phyloP scores from a whole-genome alignment of 371 early-diverging fungal species.

The Phascolomyces articulosus region DNA sequence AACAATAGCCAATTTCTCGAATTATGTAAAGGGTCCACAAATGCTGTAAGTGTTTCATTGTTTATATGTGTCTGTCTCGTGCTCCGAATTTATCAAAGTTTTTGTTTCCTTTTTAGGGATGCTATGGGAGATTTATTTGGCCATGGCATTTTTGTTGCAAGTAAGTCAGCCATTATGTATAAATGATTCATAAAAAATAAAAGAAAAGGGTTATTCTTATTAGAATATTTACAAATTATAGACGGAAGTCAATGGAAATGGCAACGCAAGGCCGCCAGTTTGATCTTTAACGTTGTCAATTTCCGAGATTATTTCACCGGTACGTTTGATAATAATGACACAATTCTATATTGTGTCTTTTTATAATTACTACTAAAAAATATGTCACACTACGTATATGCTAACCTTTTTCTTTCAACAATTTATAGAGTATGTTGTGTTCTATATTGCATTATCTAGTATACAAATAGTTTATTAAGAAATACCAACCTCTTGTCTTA shows the following conservation, averaged over 20 bases:
- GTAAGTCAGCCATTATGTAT: neutral
- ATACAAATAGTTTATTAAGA: too few species aligned
- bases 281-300: constrained; percentile 67
- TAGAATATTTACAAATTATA: constrained; percentile 61
- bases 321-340: too few species aligned
- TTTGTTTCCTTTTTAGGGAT: constrained; percentile 18
- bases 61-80: neutral
- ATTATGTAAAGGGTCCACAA: constrained; percentile 49
- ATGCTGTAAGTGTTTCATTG: constrained; percentile 13
- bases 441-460: neutral
- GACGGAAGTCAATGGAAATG: constrained; percentile 66
- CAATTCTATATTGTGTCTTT: too few species aligned
- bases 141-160: constrained; percentile 68
- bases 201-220: neutral
- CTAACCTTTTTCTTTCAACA: too few species aligned
- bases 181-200: too few species aligned
- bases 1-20: constrained; percentile 44
- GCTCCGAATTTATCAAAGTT: neutral
- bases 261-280: constrained; percentile 63
- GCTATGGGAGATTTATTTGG: constrained; percentile 47
- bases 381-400: too few species aligned
- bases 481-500: too few species aligned
- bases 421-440: neutral
- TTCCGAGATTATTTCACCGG: constrained; percentile 59
- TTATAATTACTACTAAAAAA: too few species aligned